A percentile compares a stretch with the other conserved stretches of the same genome.
Evolutionary conservation across 306 rosid species (phyloP).

Genomic region (Erythrophleum fordii): DNA sequence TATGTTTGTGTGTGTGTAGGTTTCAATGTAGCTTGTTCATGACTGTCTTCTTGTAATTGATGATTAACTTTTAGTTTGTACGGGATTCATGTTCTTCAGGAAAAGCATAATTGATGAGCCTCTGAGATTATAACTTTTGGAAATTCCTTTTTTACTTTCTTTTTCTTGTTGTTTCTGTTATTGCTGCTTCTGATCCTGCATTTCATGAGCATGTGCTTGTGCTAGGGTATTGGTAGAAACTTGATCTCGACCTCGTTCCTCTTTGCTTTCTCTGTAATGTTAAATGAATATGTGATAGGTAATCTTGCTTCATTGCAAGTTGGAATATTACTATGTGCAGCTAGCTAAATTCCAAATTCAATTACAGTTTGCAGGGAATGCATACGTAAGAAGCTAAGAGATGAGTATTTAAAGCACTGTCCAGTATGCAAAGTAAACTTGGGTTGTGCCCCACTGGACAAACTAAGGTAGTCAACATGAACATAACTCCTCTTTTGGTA

Average conservation of each 20-base stretch:
- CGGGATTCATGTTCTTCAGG: background rate
- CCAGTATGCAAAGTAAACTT: conserved; percentile 63
- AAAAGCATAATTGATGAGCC: background rate
- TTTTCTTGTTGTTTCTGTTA: background rate
- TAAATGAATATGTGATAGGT: background rate
- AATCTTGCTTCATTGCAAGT: background rate
- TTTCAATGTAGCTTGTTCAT: conserved; percentile 1
- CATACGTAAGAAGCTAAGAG: conserved; percentile 56
- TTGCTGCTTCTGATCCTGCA: background rate
- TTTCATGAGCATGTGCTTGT: conserved; percentile 17
- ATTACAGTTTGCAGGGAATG: conserved; percentile 80
- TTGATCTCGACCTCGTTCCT: background rate
- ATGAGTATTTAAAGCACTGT: conserved; percentile 48
- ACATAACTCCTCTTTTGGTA: conserved; percentile 1
- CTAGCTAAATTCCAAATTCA: conserved; percentile 6
- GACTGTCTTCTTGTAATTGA: background rate
- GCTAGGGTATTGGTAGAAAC: conserved; percentile 16
- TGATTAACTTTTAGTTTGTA: background rate
- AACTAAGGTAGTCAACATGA: conserved; percentile 52
- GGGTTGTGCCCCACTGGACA: conserved; percentile 66
- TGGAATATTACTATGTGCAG: background rate
- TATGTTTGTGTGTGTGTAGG: background rate
- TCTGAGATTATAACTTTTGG: background rate
- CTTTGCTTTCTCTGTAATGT: conserved; percentile 11
- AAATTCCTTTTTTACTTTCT: background rate